phyloP scores from a whole-genome alignment of 1,284 basidiomycete species.

The Thelephora terrestris region DNA sequence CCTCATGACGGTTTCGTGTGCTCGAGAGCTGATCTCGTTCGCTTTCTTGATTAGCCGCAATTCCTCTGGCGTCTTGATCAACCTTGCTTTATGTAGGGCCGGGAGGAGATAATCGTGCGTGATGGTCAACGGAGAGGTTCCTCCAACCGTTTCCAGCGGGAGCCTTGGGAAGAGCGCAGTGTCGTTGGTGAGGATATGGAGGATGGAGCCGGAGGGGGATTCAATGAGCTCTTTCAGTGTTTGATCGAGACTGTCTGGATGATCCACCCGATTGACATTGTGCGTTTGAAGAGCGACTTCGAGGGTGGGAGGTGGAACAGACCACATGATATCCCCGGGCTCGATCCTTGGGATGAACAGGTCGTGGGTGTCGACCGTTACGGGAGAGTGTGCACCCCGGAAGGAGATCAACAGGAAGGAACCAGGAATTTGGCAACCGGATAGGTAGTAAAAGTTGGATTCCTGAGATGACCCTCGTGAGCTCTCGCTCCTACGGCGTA shows the following conservation, averaged over 20 bases:
- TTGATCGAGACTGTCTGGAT: constrained; percentile 37
- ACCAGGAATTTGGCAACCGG: constrained; percentile 66
- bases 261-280: constrained; percentile 48
- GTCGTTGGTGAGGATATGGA: constrained; percentile 52
- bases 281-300: constrained; percentile 43
- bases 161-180: constrained; percentile 48
- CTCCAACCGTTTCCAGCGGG: constrained; percentile 28
- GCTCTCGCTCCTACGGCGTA: not conserved
- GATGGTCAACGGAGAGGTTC: constrained; percentile 26
- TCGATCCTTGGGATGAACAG: constrained; percentile 71
- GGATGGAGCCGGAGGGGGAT: constrained; percentile 45
- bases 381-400: constrained; percentile 38
- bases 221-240: constrained; percentile 46
- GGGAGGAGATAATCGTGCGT: constrained; percentile 54
- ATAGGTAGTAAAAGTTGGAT: constrained; percentile 83
- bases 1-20: constrained; percentile 88
- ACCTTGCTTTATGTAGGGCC: constrained; percentile 67
- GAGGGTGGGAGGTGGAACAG: constrained; percentile 68
- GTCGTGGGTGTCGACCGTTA: constrained; percentile 37
- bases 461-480: constrained; percentile 32
- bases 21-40: constrained; percentile 75
- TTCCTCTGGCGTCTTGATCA: constrained; percentile 70
- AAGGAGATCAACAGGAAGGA: constrained; percentile 61
- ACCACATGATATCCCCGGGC: constrained; percentile 75
- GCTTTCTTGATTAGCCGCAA: constrained; percentile 67